Conservation (phyloP, 1,284 basidiomycete species). For the Ceratobasidium sp. region DNA sequence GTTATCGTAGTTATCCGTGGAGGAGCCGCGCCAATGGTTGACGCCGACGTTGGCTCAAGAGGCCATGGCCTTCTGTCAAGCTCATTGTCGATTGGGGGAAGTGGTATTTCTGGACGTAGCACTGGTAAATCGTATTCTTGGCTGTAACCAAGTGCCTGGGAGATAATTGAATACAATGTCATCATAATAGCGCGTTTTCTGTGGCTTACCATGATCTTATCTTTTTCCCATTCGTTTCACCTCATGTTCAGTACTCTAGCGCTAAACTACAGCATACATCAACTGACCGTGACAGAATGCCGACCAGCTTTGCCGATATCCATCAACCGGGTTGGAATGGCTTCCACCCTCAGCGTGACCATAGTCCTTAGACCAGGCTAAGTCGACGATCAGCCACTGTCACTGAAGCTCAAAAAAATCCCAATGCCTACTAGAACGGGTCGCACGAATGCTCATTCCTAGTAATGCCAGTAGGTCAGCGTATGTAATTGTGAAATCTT, state of each 20-base stretch:
- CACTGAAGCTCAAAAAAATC: no score
- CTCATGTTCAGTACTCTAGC: background rate
- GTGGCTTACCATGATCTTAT: background rate
- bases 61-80: constrained; percentile 14
- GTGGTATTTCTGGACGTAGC: constrained; percentile 40
- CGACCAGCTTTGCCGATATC: constrained; percentile 64
- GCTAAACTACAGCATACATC: background rate
- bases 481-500: no score
- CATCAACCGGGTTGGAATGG: constrained; percentile 59
- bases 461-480: no score
- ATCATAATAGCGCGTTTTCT: background rate
- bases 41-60: background rate
- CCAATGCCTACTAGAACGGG: constrained; percentile 44
- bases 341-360: constrained; percentile 61
- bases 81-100: constrained; percentile 1
- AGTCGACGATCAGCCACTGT: no score
- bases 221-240: no score
- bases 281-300: constrained; percentile 57
- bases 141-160: constrained; percentile 46
- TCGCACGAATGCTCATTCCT: constrained; percentile 31
- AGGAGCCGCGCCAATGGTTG: background rate
- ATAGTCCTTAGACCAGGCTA: no score
- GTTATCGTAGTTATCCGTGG: constrained; percentile 54
- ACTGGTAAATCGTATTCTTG: constrained; percentile 60
- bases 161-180: background rate